These are phyloP conservation scores for Orbilia javanica DNA, from an alignment of 2,329 filamentous ascomycete species.

Conservation along the genomic window DNA sequence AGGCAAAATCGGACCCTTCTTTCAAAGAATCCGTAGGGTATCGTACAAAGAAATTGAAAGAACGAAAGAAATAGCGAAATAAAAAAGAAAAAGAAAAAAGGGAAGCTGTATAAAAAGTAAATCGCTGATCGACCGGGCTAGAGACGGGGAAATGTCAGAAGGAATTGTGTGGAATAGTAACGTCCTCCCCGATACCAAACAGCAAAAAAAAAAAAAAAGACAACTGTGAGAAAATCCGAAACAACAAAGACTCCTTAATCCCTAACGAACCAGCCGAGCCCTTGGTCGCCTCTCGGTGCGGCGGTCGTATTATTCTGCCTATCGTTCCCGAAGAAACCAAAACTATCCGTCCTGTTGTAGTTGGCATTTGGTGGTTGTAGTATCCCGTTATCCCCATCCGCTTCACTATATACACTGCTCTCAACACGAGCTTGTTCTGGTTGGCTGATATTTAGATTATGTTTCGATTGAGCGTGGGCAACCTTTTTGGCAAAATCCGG, in stretches of 20 bases:
- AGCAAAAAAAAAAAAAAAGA: background rate
- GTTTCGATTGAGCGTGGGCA: conserved; percentile 39
- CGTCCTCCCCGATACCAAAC: conserved; percentile 32
- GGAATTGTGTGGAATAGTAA: conserved; percentile 25
- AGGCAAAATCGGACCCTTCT: conserved; percentile 40
- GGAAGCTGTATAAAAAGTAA: conserved; percentile 15
- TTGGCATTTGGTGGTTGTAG: conserved; percentile 34
- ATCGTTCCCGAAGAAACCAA: conserved; percentile 57
- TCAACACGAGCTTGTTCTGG: conserved; percentile 20
- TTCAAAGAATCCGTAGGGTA: conserved; percentile 54
- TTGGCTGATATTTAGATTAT: conserved; percentile 10
- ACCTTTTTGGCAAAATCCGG: conserved; percentile 57
- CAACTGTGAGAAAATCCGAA: conserved; percentile 15
- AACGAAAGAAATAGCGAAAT: conserved; percentile 8
- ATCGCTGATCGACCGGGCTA: conserved; percentile 36
- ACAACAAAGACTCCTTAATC: conserved; percentile 48
- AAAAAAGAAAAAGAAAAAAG: background rate
- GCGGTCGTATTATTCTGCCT: conserved; percentile 31
- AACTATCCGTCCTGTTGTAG: conserved; percentile 47
- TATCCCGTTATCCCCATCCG: conserved; percentile 25
- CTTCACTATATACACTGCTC: conserved; percentile 52
- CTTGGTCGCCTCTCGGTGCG: conserved; percentile 51
- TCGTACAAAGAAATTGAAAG: conserved; percentile 48
- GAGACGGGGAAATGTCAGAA: conserved; percentile 25
- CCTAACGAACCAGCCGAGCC: conserved; percentile 55